Base-by-base conservation (phyloP, 192 early-diverging fungal genomes). In the Entophlyctis luteolus region DNA sequence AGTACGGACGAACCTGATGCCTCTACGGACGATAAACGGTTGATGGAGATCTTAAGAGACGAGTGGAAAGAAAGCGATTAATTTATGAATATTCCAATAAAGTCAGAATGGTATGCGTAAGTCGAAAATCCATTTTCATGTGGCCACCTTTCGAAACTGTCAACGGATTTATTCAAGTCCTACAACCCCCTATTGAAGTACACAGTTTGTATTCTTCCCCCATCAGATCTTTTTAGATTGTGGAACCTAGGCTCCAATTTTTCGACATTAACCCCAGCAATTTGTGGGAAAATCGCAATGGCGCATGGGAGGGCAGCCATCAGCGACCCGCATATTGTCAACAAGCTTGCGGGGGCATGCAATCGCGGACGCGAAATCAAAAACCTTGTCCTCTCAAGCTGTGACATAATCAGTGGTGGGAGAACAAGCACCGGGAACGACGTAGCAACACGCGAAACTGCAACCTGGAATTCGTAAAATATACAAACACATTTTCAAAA, bases 111-210 rank as follows among this genome's bases (percentile, higher is more conserved):
- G n/a, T 45, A 45, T 45, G n/a, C 42, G n/a, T n/a, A n/a, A n/a
- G n/a, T n/a, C n/a, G n/a, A n/a, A n/a, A n/a, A n/a, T n/a, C n/a
- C n/a, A n/a, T n/a, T 53, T 20, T 53, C 23, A 27, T 53, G 14
- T 53, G 50, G 14, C n/a, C n/a, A 45, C 42, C 42, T 45, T 45
- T 45, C 42, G n/a, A 45, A 45, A 45, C 42, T n/a, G n/a, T 10
- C 42, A 45, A 45, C n/a, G 10, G 42, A n/a, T 45, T 45, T 45
- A 45, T 45, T 45, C n/a, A 10, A 45, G 18, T 34, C 55, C 71
- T 53, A 92, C 52, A 93, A 65, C 6, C 91, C 91, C 58, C 90
- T 82, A 70, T 93, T 93, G 73, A 89, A 93, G 47, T 79, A 91
- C 27, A 93, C 72, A 32, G 67, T 78, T 50, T 82, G 73, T 52